Base-by-base conservation (phyloP, 2,329 filamentous ascomycete genomes). In the Macrophomina phaseolina region DNA sequence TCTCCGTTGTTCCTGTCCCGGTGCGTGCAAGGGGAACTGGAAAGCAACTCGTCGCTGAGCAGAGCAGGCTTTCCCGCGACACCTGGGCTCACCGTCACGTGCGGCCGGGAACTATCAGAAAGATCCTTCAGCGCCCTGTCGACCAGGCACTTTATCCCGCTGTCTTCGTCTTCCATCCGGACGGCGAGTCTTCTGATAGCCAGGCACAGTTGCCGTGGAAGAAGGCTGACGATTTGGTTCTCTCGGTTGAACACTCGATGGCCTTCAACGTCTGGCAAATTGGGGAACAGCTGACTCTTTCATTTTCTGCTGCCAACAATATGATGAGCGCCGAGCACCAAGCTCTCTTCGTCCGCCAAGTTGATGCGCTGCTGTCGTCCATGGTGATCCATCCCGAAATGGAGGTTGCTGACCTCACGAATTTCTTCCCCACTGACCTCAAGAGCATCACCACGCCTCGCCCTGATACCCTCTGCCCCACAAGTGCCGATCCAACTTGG, bases 361-460 rank as follows among this genome's bases (percentile, higher is more conserved):
- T 77, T 3, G 74, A 77, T 52, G 70, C 70, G 16, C 65, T 76
- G n/a, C 69, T 78, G 12, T 69, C 67, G 23, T 62, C 69, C 11
- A 77, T 78, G 70, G 51, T 76, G 1, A 58, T 66, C 14, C 68
- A 68, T 30, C 75, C 75, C 1, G 75, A 78, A 49, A 66, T 72
- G 14, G 66, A 69, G 7, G 61, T 76, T 5, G 40, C 48, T 3
- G 68, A 72, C 23, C 69, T 78, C 4, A 67, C 72, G 40, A 70
- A 70, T 38, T 64, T 71, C 36, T 67, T 78, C 9, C 69, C 75
- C 5, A 46, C 48, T 1, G 46, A 70, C 0, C 68, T 90, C 0
- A 84, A 90, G 53, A 90, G 91, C 0, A 82, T 90, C n/a, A 81
- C 86, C 0, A 87, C 90, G 3, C 82, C 92, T 0, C 80, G 83